phyloP scores from a whole-genome alignment of 495 filamentous ascomycete species.

The Aspergillus indologenus region DNA sequence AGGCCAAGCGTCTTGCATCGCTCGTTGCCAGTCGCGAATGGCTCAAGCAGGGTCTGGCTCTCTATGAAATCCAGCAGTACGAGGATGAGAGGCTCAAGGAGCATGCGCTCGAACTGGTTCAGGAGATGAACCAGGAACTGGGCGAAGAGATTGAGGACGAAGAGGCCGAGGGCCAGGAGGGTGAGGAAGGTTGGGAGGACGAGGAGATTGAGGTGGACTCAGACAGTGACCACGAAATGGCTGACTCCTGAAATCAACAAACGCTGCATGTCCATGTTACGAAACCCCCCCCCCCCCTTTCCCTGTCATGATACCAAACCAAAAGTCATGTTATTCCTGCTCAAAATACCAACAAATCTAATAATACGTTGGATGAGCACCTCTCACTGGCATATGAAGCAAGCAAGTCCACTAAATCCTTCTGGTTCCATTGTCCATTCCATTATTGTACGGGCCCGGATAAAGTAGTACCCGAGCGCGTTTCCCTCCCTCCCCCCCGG shows the following conservation, averaged over 20 bases:
- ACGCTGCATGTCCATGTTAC: constrained; percentile 22
- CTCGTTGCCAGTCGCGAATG: constrained; percentile 50
- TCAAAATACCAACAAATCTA: neutral
- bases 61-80: constrained; percentile 47
- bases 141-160: constrained; percentile 55
- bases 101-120: constrained; percentile 56
- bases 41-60: constrained; percentile 49
- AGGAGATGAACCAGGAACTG: constrained; percentile 53
- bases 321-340: constrained; percentile 11
- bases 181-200: constrained; percentile 36
- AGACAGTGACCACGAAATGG: constrained; percentile 51
- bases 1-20: constrained; percentile 36
- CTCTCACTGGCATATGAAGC: too few species aligned
- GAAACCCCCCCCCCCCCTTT: constrained; percentile 8
- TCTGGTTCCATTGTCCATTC: constrained; percentile 3
- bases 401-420: neutral
- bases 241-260: constrained; percentile 37
- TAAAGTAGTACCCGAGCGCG: constrained; percentile 32
- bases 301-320: constrained; percentile 37
- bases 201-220: constrained; percentile 40
- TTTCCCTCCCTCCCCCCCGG: constrained; percentile 15
- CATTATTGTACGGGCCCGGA: constrained; percentile 30
- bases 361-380: too few species aligned
- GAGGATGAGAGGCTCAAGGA: constrained; percentile 53
- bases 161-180: constrained; percentile 47